Evolutionary conservation across 2,329 filamentous ascomycete species (phyloP), one percentile per base, ranked within the genome.

Genomic region (Phyllosticta capitalensis): DNA sequence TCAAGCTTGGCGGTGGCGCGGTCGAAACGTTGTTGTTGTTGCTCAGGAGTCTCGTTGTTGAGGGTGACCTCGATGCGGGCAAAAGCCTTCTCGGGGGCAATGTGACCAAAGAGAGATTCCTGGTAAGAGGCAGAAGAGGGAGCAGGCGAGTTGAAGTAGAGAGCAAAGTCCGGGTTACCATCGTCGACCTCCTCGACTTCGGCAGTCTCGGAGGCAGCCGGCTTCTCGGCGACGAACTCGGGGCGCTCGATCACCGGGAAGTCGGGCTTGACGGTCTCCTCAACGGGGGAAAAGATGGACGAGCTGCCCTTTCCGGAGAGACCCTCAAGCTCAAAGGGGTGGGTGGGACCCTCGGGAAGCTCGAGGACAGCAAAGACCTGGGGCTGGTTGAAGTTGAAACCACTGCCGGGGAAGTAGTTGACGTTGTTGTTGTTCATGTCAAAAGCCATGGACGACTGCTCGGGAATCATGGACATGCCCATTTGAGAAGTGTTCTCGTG

Each of bases 391-490:
- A 67, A 73, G 66, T 67, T 71, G 68, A 76, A 76, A 65, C 69
- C 69, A 65, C 71, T 67, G 71, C 83, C 86, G 71, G 78, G 79
- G 72, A 80, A 85, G 54, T 60, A 60, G 59, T 33, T 53, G 52
- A 69, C 68, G 57, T 75, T 71, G 61, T 82, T 82, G 75, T 87
- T 83, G 58, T 85, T 83, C 66, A 91, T 86, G 38, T 45, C 38
- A 45, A n/a, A 45, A n/a, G 38, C 17, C 67, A 95, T 88, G 73
- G 91, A 79, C 5, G 56, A 51, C 56, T 77, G 80, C 74, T 95
- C 90, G 1, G 90, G 89, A 53, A 95, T 84, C 81, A 92, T 88
- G 61, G 88, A 84, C 81, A 95, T 88, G 68, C 86, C 86, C 64
- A 92, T 76, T 61, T 83, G 81, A 24, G 77, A 72, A 6, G 38